These are phyloP conservation scores for Gossypium thurberi DNA, from an alignment of 345 rosid genomes.

Conservation along the genomic window DNA sequence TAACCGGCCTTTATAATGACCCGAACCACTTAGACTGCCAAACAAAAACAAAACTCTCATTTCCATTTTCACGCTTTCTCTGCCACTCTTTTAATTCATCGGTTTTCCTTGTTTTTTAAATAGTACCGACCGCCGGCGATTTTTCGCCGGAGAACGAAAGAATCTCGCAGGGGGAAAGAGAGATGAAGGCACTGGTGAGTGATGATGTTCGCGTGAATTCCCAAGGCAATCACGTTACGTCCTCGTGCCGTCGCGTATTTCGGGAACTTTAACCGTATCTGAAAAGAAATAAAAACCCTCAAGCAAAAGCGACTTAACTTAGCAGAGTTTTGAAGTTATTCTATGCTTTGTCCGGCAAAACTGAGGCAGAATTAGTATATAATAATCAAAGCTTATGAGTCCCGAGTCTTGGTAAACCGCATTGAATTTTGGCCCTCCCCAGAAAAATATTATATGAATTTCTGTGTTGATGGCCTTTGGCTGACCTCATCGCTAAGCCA, in stretches of 20 bases:
- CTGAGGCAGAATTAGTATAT: conserved; percentile 26
- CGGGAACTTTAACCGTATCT: conserved; percentile 37
- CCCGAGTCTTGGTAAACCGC: conserved; percentile 26
- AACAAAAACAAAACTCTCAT: neutral
- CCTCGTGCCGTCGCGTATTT: conserved; percentile 40
- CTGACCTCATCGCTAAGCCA: conserved; percentile 6
- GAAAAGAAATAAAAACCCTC: conserved; percentile 10
- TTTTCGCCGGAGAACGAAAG: conserved; percentile 8
- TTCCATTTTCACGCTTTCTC: conserved; percentile 6
- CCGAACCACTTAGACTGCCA: neutral
- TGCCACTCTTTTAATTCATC: neutral
- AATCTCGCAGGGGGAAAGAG: neutral
- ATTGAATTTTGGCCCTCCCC: conserved; percentile 8
- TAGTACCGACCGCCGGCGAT: conserved; percentile 6
- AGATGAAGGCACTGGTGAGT: conserved; percentile 18
- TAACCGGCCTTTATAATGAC: neutral
- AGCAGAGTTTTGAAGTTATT: conserved; percentile 60
- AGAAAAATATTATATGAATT: conserved; percentile 11
- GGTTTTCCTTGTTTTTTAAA: neutral
- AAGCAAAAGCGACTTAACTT: conserved; percentile 36
- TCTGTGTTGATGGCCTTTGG: conserved; percentile 21
- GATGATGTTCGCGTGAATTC: conserved; percentile 18
- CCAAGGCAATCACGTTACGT: conserved; percentile 29
- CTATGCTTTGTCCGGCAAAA: conserved; percentile 39
- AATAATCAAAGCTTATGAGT: conserved; percentile 20